phyloP scores from a whole-genome alignment of 2,329 filamentous ascomycete species.

The Conoideocrella luteorostrata region DNA sequence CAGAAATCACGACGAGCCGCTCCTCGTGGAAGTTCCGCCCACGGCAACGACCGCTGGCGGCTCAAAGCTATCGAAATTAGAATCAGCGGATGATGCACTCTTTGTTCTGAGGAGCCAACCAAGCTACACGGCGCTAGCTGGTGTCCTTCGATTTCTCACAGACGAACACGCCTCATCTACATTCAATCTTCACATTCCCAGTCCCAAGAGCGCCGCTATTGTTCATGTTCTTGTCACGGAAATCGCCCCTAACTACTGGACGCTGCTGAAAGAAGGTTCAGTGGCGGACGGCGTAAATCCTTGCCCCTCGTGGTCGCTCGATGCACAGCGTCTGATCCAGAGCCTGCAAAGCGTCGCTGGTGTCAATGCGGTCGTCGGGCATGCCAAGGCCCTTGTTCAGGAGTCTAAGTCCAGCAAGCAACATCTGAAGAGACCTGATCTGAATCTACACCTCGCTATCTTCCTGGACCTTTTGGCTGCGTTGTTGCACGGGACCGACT shows the following conservation, averaged over 20 bases:
- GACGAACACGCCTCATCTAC: slow-evolving; percentile 10
- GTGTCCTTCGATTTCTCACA: slow-evolving; percentile 46
- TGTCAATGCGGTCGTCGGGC: slow-evolving; percentile 68
- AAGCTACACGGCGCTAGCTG: slow-evolving; percentile 48
- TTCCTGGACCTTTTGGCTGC: slow-evolving; percentile 37
- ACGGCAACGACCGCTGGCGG: slow-evolving; percentile 7
- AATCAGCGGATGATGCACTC: slow-evolving; percentile 46
- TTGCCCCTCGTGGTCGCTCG: slow-evolving; percentile 20
- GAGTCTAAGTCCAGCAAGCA: slow-evolving; percentile 36
- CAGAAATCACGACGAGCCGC: slow-evolving; percentile 26
- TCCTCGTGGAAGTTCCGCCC: slow-evolving; percentile 30
- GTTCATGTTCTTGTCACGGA: slow-evolving; percentile 67
- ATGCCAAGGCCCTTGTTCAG: slow-evolving; percentile 56
- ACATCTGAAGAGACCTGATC: slow-evolving; percentile 33
- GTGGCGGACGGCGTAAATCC: slow-evolving; percentile 10
- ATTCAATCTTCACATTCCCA: slow-evolving; percentile 37
- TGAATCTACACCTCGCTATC: slow-evolving; percentile 36
- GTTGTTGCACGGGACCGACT: slow-evolving; percentile 32
- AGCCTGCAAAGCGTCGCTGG: slow-evolving; percentile 71
- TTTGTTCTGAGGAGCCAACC: slow-evolving; percentile 57
- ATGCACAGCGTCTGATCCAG: slow-evolving; percentile 46
- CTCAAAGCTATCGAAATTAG: slow-evolving; percentile 8
- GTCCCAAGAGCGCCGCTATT: slow-evolving; percentile 66
- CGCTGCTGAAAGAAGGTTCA: slow-evolving; percentile 45
- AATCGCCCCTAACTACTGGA: slow-evolving; percentile 80